phyloP scores from a whole-genome alignment of 768 basidiomycete genomes.

The Chalciporus piperatus region DNA sequence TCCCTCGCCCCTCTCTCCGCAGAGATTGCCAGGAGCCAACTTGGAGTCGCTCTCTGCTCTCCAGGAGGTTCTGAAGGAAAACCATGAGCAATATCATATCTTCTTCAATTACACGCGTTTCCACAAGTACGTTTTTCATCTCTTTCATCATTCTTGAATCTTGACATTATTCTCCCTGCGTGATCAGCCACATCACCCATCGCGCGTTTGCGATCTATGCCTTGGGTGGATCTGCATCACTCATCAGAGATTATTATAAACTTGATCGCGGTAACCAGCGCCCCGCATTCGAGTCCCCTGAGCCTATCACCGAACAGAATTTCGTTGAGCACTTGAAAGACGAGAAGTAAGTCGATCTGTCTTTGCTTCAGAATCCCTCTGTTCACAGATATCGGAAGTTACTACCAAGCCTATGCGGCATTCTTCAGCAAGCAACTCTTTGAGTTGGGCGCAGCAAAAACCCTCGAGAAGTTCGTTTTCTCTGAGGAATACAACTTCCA shows the following conservation, averaged over 20 bases:
- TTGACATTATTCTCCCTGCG: too few species aligned
- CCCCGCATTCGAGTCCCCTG: constrained; percentile 22
- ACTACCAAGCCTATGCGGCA: constrained; percentile 23
- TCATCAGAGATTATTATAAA: constrained; percentile 27
- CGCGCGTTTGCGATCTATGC: constrained; percentile 29
- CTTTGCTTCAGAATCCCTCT: too few species aligned
- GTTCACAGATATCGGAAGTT: constrained; percentile 12
- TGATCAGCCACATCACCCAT: constrained; percentile 23
- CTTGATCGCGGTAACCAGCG: constrained; percentile 22
- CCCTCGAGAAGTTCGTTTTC: constrained; percentile 31
- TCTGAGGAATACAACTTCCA: constrained; percentile 27
- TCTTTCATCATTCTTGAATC: too few species aligned
- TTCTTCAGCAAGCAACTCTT: constrained; percentile 23
- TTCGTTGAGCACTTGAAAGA: constrained; percentile 25
- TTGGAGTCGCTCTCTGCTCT: constrained; percentile 21
- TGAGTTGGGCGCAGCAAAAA: constrained; percentile 13
- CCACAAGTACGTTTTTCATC: constrained; percentile 36
- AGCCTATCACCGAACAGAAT: constrained; percentile 21
- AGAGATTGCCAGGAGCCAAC: constrained; percentile 27
- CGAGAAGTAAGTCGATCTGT: constrained; percentile 1
- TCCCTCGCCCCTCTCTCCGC: constrained; percentile 23
- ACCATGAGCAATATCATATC: constrained; percentile 46
- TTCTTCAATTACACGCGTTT: constrained; percentile 46
- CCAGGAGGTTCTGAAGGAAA: constrained; percentile 42
- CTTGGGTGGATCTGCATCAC: constrained; percentile 20